Evolutionary conservation across 2,329 filamentous ascomycete genomes (phyloP), one percentile per base, ranked within the genome.

Genomic region (Hyphodiscus sp.): DNA sequence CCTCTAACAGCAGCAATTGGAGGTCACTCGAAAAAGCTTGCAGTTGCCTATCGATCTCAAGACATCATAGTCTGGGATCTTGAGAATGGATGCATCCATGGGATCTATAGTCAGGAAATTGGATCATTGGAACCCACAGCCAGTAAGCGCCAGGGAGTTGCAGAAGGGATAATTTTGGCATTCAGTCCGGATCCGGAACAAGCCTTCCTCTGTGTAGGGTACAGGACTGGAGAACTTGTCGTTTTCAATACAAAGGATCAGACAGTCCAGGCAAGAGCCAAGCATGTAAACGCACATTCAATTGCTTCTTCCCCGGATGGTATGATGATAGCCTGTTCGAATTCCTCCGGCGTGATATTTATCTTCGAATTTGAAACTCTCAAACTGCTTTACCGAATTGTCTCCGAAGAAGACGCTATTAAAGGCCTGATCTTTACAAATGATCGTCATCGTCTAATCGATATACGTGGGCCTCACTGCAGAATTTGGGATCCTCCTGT

Each of bases 21-120:
- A 8, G 46, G 58, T 13, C 59, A 52, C 33, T 65, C 69, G 42
- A 51, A 61, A 41, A 67, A 71, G 61, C 52, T 72, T 20, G 69
- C 69, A 30, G 61, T 68, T 9, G 65, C 66, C 11, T 69, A 71
- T 50, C 61, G 54, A 18, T 58, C 65, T 43, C 54, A 61, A 26
- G 65, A 68, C 3, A 67, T 71, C 43, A 65, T 55, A 6, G 54
- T 72, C 15, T 73, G 68, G 69, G 67, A 71, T 45, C 55, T 71
- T n/a, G 59, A 63, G 43, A 65, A 65, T 45, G 59, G 68, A 51
- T 53, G 6, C 68, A 63, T 51, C 59, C 23, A 59, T 46, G 69
- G 70, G n/a, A 67, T 46, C 50, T 72, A 69, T 45, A 67, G 68
- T 6, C 69, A 67, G 52, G 70, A 65, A 50, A 54, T 63, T 8